Evolutionary conservation across 257 asterid species (phyloP), one percentile per base, ranked within the genome.

Genomic region (Nicotiana tabacum): DNA sequence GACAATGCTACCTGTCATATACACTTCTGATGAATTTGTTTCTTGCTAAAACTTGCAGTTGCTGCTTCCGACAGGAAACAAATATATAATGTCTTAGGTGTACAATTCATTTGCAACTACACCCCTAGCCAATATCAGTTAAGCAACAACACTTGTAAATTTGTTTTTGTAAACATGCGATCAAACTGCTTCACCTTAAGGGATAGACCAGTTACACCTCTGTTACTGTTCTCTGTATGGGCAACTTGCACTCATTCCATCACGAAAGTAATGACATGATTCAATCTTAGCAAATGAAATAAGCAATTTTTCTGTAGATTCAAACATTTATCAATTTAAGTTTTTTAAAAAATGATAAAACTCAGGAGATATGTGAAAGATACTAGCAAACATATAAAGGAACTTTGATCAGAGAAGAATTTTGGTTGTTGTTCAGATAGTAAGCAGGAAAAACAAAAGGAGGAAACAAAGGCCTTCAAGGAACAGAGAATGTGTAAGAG

Each of bases 271-370:
- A 46, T 13, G 39, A 72, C 79, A 72, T 12, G 43, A 48, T 24
- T 46, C 79, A 27, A 27, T 74, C 39, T 74, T 74, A 35, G 29
- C 79, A 74, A 74, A 46, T 46, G 61, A 74, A 74, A 74, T 48
- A 13, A 48, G 13, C 58, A 24, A 7, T 72, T 24, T 24, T 6
- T 74, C 61, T 46, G 61, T 74, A 74, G 62, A 74, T 72, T 72
- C 78, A 72, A 12, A 72, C 60, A 24, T 21, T 21, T 72, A 9
- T 12, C 24, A 74, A 74, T 13, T 13, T 46, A 27, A 24, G 21
- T 48, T 43, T 74, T 70, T 5, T 11, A 21, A 70, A 68, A 43
- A 74, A 0, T 4, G 27, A 74, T 48, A 74, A 46, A 43, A 6
- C 46, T 57, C 39, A 6, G 39, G 27, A 72, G 27, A 6, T 46